Evolutionary conservation across 768 basidiomycete genomes (phyloP).

Genomic region (Butyriboletus loyo): DNA sequence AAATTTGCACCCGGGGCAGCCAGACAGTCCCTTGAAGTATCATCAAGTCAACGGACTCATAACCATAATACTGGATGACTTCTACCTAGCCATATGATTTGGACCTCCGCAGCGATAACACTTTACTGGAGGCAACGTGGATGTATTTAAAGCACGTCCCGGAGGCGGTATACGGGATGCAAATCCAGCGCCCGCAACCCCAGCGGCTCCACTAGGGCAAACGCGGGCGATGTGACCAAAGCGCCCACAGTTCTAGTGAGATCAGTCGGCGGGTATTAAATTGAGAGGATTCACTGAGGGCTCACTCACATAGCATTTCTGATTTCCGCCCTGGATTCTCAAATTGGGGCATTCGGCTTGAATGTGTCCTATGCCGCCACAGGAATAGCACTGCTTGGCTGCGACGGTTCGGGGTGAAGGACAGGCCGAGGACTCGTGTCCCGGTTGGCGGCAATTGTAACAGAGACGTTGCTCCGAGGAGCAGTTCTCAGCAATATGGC

Average conservation of each 20-base stretch:
- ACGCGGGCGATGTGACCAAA: constrained; percentile 78
- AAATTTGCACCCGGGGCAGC: constrained; percentile 61
- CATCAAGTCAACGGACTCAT: constrained; percentile 3
- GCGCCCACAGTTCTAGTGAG: constrained; percentile 68
- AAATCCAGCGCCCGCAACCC: constrained; percentile 44
- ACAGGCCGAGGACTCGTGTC: constrained; percentile 88
- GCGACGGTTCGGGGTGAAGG: constrained; percentile 79
- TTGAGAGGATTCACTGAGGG: neutral
- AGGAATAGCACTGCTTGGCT: constrained; percentile 90
- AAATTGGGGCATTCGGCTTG: constrained; percentile 84
- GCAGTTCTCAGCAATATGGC: constrained; percentile 92
- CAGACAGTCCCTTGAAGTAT: constrained; percentile 66
- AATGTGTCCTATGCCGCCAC: constrained; percentile 89
- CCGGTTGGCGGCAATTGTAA: constrained; percentile 94
- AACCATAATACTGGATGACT: constrained; percentile 1
- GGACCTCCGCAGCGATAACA: constrained; percentile 89
- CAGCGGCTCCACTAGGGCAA: constrained; percentile 54
- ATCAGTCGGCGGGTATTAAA: constrained; percentile 3
- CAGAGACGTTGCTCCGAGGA: constrained; percentile 85
- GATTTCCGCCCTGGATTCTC: constrained; percentile 62
- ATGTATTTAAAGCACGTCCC: constrained; percentile 71
- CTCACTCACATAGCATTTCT: constrained; percentile 79
- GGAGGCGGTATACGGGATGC: constrained; percentile 70
- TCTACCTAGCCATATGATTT: constrained; percentile 81
- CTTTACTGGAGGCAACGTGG: constrained; percentile 77